A percentile compares a stretch with the other conserved stretches of the same genome.
These are phyloP conservation scores for Sergeia podlipaevii DNA, from an alignment of 208 protist species.

Conservation along the genomic window DNA sequence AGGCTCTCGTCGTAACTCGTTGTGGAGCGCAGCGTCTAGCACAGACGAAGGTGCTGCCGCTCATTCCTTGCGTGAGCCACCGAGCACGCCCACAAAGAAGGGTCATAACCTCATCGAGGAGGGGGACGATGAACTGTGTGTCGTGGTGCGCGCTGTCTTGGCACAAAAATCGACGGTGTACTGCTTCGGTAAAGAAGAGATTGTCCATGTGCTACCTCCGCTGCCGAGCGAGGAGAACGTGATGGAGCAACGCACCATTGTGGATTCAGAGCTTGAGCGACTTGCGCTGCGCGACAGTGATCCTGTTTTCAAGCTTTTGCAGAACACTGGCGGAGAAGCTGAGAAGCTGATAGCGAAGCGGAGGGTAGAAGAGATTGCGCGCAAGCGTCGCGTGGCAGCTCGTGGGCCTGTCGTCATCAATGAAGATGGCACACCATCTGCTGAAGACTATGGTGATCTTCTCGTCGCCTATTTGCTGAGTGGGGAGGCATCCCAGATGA, in stretches of 20 bases:
- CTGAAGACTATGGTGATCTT: constrained; percentile 72
- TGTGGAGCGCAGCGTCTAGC: background rate
- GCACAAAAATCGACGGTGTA: constrained; percentile 68
- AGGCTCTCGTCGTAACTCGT: background rate
- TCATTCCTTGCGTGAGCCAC: constrained; percentile 3
- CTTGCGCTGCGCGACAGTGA: constrained; percentile 5
- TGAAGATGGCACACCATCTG: constrained; percentile 16
- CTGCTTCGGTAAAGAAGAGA: constrained; percentile 62
- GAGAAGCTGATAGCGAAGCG: constrained; percentile 12
- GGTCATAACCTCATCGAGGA: constrained; percentile 19
- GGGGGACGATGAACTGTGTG: constrained; percentile 43
- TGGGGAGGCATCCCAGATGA: constrained; percentile 39
- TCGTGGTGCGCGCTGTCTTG: constrained; percentile 71
- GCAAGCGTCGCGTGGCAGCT: constrained; percentile 14
- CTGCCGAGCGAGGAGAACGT: constrained; percentile 26
- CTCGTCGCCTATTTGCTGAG: constrained; percentile 73
- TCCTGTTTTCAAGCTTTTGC: constrained; percentile 25
- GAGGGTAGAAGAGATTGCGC: constrained; percentile 13
- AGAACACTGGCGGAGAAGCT: constrained; percentile 4
- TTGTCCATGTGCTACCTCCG: constrained; percentile 78
- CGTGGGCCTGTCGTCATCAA: constrained; percentile 16
- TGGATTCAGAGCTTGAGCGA: constrained; percentile 8
- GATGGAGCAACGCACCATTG: constrained; percentile 9
- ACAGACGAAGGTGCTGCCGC: background rate
- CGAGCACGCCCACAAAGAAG: constrained; percentile 10